phyloP scores from a whole-genome alignment of 139 green algal genomes.

The Parachlorella kessleri region DNA sequence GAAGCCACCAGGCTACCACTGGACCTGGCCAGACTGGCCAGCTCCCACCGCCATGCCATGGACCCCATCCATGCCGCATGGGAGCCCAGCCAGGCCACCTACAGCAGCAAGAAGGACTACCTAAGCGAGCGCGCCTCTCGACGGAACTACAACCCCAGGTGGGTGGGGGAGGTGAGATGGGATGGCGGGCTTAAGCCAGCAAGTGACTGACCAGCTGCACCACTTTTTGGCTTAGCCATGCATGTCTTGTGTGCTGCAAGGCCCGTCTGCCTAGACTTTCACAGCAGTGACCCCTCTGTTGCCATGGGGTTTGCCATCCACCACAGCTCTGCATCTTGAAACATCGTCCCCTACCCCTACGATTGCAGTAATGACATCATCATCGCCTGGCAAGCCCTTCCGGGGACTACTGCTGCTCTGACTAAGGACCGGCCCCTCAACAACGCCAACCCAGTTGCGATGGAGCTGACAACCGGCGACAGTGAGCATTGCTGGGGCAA shows the following conservation, averaged over 20 bases:
- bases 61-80: background rate
- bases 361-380: conserved; percentile 33
- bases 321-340: no score
- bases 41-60: background rate
- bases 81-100: background rate
- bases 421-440: conserved; percentile 35
- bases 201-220: no score
- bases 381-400: conserved; percentile 30
- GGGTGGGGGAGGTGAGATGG: background rate
- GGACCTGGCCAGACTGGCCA: conserved; percentile 8
- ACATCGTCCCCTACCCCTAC: no score
- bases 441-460: conserved; percentile 11
- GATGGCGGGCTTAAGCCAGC: background rate
- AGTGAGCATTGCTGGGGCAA: background rate
- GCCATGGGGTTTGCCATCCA: no score
- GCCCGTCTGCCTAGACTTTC: no score
- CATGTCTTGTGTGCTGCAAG: background rate
- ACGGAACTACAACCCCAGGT: conserved; percentile 5
- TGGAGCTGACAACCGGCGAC: conserved; percentile 7
- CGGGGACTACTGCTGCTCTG: conserved; percentile 18
- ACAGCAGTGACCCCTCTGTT: no score
- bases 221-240: no score
- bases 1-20: background rate
- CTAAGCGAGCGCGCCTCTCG: background rate
- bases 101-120: conserved; percentile 13